Percentiles rank a stretch among this genome's conserved stretches.
phyloP scores from a whole-genome alignment of 305 asterid species.

The Solanum hybrid region DNA sequence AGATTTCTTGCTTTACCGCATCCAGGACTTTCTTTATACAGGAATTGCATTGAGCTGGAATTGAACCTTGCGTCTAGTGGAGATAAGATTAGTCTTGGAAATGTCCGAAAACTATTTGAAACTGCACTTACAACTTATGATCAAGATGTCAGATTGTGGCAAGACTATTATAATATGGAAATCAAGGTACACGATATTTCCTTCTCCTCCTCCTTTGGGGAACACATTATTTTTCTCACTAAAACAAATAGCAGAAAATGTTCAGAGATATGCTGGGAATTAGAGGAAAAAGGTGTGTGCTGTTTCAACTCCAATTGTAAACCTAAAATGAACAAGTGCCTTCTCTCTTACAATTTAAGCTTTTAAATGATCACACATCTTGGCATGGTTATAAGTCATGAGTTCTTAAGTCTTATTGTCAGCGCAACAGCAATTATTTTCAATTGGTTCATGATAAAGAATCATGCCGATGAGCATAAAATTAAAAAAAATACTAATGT shows the following conservation, averaged over 20 bases:
- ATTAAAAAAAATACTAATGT: neutral
- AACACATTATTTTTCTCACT: neutral
- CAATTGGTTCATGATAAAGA: neutral
- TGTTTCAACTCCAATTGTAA: neutral
- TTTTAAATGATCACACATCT: neutral
- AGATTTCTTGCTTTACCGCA: slow-evolving; percentile 78
- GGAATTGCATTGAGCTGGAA: slow-evolving; percentile 69
- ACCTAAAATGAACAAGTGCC: neutral
- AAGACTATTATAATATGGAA: slow-evolving; percentile 68
- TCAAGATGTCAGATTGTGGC: slow-evolving; percentile 73
- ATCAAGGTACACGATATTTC: slow-evolving; percentile 39
- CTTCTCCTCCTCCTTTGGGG: neutral
- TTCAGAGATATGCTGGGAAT: neutral
- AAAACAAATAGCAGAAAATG: neutral
- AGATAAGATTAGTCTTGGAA: slow-evolving; percentile 41
- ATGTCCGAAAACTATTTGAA: slow-evolving; percentile 62
- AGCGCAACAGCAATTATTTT: neutral
- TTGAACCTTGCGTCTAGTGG: slow-evolving; percentile 56
- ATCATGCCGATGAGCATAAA: neutral
- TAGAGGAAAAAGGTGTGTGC: neutral
- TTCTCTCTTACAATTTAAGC: neutral
- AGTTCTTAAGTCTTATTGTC: neutral
- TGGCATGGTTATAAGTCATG: neutral
- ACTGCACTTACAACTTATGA: slow-evolving; percentile 68
- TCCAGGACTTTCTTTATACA: slow-evolving; percentile 64